phyloP scores from a whole-genome alignment of 1,284 basidiomycete species.

The Anthracocystis walkeri region DNA sequence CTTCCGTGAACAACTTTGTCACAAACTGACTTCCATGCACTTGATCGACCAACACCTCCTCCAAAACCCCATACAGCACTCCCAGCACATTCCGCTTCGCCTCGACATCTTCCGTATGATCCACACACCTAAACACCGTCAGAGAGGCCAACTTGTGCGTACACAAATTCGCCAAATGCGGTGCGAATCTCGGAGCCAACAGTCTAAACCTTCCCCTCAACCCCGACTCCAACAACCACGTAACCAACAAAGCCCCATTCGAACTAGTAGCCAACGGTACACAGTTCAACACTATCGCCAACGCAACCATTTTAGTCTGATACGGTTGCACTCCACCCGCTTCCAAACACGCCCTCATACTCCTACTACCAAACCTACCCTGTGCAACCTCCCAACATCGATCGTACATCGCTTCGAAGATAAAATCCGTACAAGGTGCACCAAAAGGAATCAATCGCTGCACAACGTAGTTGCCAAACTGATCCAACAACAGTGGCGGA shows the following conservation, averaged over 20 bases:
- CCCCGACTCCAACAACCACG: constrained; percentile 94
- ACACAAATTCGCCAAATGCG: constrained; percentile 94
- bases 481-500: constrained; percentile 92
- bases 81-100: constrained; percentile 66
- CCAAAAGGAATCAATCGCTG: constrained; percentile 94
- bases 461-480: constrained; percentile 98
- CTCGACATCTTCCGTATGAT: constrained; percentile 67
- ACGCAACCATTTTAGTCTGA: constrained; percentile 85
- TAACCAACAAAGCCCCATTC: constrained; percentile 92
- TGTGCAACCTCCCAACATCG: constrained; percentile 98
- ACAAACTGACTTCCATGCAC: constrained; percentile 90
- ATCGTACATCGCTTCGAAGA: constrained; percentile 97
- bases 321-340: constrained; percentile 77
- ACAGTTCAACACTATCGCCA: constrained; percentile 93
- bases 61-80: constrained; percentile 76
- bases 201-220: constrained; percentile 92
- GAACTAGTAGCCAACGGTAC: constrained; percentile 97
- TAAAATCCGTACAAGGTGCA: constrained; percentile 88
- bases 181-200: constrained; percentile 91
- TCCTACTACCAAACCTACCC: constrained; percentile 94
- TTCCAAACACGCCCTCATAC: constrained; percentile 96
- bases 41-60: constrained; percentile 80
- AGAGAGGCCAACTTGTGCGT: constrained; percentile 97
- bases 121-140: constrained; percentile 81
- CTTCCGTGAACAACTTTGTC: constrained; percentile 83